A percentile compares a stretch with the other conserved stretches of the same genome.
phyloP scores from a whole-genome alignment of 371 early-diverging fungal species.

The Rhizopus delemar region DNA sequence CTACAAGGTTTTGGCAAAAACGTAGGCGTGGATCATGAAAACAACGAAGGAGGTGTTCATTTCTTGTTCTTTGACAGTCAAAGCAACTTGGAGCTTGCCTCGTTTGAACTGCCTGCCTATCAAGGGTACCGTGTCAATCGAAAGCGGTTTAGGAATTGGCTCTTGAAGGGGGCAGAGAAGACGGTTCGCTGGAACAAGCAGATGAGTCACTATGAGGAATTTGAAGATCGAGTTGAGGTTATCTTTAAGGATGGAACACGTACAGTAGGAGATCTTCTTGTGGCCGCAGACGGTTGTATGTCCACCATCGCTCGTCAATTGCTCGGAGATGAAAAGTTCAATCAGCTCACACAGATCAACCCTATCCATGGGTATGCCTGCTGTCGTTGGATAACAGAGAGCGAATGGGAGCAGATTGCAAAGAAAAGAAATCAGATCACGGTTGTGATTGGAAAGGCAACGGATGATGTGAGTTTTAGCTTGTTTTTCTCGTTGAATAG shows the following conservation, averaged over 20 bases:
- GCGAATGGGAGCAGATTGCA: conserved; percentile 4
- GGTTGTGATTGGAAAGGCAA: background rate
- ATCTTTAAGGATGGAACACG: conserved; percentile 30
- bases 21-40: background rate
- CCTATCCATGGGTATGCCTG: conserved; percentile 3
- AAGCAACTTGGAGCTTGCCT: background rate
- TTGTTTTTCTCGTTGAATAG: conserved; percentile 9
- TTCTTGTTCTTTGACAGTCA: conserved; percentile 9
- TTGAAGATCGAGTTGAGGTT: conserved; percentile 18
- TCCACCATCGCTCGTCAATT: conserved; percentile 19
- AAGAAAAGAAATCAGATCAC: background rate
- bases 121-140: conserved; percentile 19
- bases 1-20: too few species aligned
- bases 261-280: conserved; percentile 16
- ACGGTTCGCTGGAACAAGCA: conserved; percentile 18
- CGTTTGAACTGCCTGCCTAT: background rate
- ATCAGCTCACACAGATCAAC: background rate
- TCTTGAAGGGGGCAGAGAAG: conserved; percentile 10
- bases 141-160: conserved; percentile 13
- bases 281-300: conserved; percentile 16
- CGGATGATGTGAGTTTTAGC: conserved; percentile 2
- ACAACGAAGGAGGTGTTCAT: background rate
- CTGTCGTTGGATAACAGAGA: conserved; percentile 5
- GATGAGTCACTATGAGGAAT: conserved; percentile 6
- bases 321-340: conserved; percentile 7